A percentile compares a stretch with the other conserved stretches of the same genome.
These are phyloP conservation scores for Candida hungchunana DNA, from an alignment of 805 yeast genomes.

Conservation along the genomic window DNA sequence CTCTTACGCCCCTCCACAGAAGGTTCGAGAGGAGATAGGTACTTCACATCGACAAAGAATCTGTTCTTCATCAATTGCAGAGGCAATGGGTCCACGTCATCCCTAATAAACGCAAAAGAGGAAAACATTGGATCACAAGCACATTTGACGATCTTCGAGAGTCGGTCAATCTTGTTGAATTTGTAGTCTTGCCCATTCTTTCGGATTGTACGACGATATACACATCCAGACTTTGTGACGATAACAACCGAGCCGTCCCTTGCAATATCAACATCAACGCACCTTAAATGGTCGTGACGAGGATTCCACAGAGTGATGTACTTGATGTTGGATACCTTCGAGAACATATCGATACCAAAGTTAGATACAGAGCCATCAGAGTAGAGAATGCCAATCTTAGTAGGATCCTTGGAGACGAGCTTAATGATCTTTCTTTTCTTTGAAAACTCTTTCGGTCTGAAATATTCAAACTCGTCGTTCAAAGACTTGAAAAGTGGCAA, in stretches of 20 bases:
- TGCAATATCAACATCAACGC: constrained; percentile 63
- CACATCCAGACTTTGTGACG: constrained; percentile 67
- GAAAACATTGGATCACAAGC: constrained; percentile 60
- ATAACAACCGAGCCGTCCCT: constrained; percentile 66
- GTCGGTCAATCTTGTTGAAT: constrained; percentile 46
- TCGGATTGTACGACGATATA: constrained; percentile 33
- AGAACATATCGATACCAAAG: constrained; percentile 29
- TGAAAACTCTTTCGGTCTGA: constrained; percentile 50
- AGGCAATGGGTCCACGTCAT: constrained; percentile 57
- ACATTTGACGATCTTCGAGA: constrained; percentile 61
- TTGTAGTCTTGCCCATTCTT: constrained; percentile 36
- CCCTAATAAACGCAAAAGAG: constrained; percentile 64
- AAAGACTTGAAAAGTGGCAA: constrained; percentile 27
- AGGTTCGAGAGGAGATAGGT: constrained; percentile 41
- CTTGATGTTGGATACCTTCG: constrained; percentile 36
- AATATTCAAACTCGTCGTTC: constrained; percentile 46
- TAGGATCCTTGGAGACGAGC: constrained; percentile 36
- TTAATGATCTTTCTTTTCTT: constrained; percentile 32
- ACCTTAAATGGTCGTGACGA: constrained; percentile 49
- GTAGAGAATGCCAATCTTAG: constrained; percentile 44
- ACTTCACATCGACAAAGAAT: constrained; percentile 48
- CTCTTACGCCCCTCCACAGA: constrained; percentile 18
- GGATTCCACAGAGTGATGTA: constrained; percentile 60
- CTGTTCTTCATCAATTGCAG: constrained; percentile 44
- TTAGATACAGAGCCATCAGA: constrained; percentile 49